A percentile compares a stretch with the other conserved stretches of the same genome.
These are phyloP conservation scores for Xylaria sp. DNA, from an alignment of 2,329 filamentous ascomycete genomes.

Conservation along the genomic window DNA sequence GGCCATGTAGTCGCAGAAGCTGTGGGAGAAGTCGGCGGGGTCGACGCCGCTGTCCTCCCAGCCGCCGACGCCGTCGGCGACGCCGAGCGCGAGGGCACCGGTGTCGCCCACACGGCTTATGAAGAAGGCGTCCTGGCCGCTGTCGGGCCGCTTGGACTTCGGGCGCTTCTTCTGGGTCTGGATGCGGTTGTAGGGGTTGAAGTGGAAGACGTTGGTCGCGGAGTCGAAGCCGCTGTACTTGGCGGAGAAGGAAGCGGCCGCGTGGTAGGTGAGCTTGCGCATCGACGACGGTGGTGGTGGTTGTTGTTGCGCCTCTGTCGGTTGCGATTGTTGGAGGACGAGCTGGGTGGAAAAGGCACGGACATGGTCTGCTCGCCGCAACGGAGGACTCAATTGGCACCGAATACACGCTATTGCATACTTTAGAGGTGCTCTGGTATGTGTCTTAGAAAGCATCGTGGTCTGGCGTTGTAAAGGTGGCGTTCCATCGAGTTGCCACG, in stretches of 20 bases:
- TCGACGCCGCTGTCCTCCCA: slow-evolving; percentile 94
- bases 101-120: slow-evolving; percentile 76
- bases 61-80: slow-evolving; percentile 93
- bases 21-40: slow-evolving; percentile 92
- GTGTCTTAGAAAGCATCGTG: slow-evolving; percentile 32
- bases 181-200: slow-evolving; percentile 66
- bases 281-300: no score
- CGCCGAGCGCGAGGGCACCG: slow-evolving; percentile 76
- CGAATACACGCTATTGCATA: slow-evolving; percentile 25
- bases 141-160: slow-evolving; percentile 69
- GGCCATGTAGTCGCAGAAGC: slow-evolving; percentile 92
- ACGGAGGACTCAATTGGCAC: slow-evolving; percentile 18
- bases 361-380: slow-evolving; percentile 12
- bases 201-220: slow-evolving; percentile 70
- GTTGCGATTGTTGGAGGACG: slow-evolving; percentile 27
- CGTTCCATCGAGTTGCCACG: slow-evolving; percentile 24
- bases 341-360: slow-evolving; percentile 32
- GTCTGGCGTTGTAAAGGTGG: slow-evolving; percentile 22
- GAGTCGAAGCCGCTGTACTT: slow-evolving; percentile 72
- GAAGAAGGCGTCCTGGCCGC: slow-evolving; percentile 97
- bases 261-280: slow-evolving; percentile 63
- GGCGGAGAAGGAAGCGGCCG: slow-evolving; percentile 74
- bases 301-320: slow-evolving; percentile 20
- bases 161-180: slow-evolving; percentile 54
- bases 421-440: slow-evolving; percentile 26